Percentiles rank a stretch among this genome's conserved stretches.
These are phyloP conservation scores for Tephrocybe sp. DNA, from an alignment of 768 basidiomycete species.

Conservation along the genomic window DNA sequence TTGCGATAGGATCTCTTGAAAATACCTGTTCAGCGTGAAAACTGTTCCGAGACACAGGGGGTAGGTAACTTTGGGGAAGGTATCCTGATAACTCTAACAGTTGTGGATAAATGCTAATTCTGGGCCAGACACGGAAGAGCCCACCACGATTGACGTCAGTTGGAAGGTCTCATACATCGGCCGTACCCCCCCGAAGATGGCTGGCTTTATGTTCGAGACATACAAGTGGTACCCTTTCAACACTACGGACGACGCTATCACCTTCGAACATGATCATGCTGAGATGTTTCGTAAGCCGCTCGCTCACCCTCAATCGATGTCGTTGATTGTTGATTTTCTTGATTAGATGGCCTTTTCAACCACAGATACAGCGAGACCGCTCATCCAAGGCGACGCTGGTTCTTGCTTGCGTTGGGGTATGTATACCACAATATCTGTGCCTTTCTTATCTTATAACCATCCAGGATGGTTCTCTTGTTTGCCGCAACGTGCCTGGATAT, in stretches of 20 bases:
- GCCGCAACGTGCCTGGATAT: conserved; percentile 8
- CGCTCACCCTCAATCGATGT: too few relatives aligned
- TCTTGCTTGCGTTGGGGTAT: conserved; percentile 14
- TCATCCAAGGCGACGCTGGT: conserved; percentile 24
- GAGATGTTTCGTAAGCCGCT: conserved; percentile 24
- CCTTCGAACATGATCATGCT: conserved; percentile 19
- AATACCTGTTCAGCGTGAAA: conserved; percentile 29
- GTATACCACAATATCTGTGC: not conserved
- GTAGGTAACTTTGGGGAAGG: not conserved
- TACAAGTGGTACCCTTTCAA: conserved; percentile 18
- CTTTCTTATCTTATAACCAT: not conserved
- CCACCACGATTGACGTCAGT: conserved; percentile 26
- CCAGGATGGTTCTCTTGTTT: conserved; percentile 1
- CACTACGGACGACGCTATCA: conserved; percentile 19
- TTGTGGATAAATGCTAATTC: too few relatives aligned
- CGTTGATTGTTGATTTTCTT: not conserved
- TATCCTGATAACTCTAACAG: too few relatives aligned
- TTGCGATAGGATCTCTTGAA: conserved; percentile 28
- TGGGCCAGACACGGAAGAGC: too few relatives aligned
- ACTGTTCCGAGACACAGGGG: conserved; percentile 12
- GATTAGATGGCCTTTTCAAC: conserved; percentile 26
- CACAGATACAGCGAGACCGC: conserved; percentile 26
- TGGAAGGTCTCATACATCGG: conserved; percentile 32
- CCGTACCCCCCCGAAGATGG: conserved; percentile 23
- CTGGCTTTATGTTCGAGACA: conserved; percentile 9